These are phyloP conservation scores for Paramecium octaurelia DNA, from an alignment of 73 alveolate species.

Conservation along the genomic window DNA sequence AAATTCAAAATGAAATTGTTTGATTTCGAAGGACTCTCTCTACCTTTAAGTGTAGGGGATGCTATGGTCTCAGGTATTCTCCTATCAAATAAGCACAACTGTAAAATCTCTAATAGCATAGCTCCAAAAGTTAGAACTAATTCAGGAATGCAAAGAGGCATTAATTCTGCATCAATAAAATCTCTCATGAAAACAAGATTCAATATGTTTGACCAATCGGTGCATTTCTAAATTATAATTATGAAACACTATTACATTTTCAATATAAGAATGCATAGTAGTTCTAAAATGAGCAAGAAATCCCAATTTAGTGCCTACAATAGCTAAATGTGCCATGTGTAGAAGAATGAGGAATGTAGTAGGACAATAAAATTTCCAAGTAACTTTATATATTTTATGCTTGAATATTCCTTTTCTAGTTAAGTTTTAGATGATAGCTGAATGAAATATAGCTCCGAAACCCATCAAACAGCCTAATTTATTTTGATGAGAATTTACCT, in stretches of 20 bases:
- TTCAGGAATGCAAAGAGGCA: background rate
- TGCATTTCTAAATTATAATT: background rate
- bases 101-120: background rate
- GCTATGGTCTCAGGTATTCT: background rate
- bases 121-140: background rate
- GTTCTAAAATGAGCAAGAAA: background rate
- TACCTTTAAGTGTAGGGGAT: background rate
- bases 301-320: background rate
- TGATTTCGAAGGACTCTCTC: background rate
- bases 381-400: background rate
- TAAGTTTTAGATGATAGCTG: background rate
- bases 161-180: background rate
- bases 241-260: background rate
- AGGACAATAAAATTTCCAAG: background rate
- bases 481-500: background rate
- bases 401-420: background rate
- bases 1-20: background rate
- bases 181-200: conserved; percentile 7
- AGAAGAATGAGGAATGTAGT: background rate
- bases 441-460: conserved; percentile 15
- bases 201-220: background rate
- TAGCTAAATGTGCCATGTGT: background rate
- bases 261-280: background rate
- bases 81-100: background rate
- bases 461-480: conserved; percentile 5